Evolutionary conservation across 2,329 filamentous ascomycete genomes (phyloP), one percentile per base, ranked within the genome.

Genomic region (Gaeumannomyces tritici): DNA sequence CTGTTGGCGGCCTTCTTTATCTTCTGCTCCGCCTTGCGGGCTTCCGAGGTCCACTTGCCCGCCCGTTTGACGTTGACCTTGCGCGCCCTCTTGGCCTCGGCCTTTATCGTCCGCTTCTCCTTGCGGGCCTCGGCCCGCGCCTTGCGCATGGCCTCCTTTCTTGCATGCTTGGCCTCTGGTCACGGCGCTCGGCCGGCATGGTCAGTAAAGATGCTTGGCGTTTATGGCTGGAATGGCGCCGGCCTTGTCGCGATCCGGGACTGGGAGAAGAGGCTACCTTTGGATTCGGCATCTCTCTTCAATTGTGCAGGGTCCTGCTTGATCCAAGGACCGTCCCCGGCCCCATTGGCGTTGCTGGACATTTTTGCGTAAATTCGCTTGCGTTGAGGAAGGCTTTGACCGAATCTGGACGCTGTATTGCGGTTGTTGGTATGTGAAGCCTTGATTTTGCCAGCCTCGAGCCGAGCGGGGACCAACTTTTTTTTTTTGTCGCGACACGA

Each of bases 1-100:
- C 61, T 66, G 63, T 66, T 69, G 57, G 64, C 67, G 11, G 66
- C 55, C 62, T 72, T 72, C 69, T 73, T 71, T 62, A 67, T 60
- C 64, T 73, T 72, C 57, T 70, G 71, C 55, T 71, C 66, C 4
- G 71, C 69, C 65, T 71, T 75, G 60, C 68, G 68, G 62, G 74
- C 73, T 3, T 67, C 64, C 24, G 24, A 31, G 15, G 64, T 71
- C 70, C 71, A 72, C 67, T 79, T 75, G 51, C 66, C 69, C 18
- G 66, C 67, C 55, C 68, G 69, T 63, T 66, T 63, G 42, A 70
- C 64, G 57, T 75, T 74, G 42, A 65, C 64, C 65, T 78, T 77
- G 63, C 73, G 74, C 27, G 72, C 72, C 57, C 69, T 69, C 69
- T 76, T 77, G 61, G 72, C 74, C 66, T 73, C 73, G 21, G 74